Evolutionary conservation across 257 asterid species (phyloP).

Genomic region (Solanum rostratum): DNA sequence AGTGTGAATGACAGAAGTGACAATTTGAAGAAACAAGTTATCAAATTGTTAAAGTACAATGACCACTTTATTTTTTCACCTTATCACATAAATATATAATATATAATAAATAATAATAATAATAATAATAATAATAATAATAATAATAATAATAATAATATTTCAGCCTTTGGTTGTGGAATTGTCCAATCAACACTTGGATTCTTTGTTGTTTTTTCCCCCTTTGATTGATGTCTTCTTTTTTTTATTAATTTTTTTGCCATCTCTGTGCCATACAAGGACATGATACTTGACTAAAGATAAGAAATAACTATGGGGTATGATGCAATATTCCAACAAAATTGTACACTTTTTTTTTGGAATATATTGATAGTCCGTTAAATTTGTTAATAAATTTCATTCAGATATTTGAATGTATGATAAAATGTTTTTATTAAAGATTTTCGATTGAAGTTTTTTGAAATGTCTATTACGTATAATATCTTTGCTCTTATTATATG

Average conservation of each 20-base stretch:
- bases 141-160: no score
- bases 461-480: background rate
- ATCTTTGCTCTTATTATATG: background rate
- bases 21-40: background rate
- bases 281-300: slow-evolving; percentile 3
- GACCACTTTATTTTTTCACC: background rate
- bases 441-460: background rate
- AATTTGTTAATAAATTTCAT: no score
- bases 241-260: background rate
- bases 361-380: no score
- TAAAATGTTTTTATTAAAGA: background rate
- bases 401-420: background rate
- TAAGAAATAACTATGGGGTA: background rate
- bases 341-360: background rate
- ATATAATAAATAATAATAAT: no score
- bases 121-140: no score
- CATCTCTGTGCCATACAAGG: background rate
- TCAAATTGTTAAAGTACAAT: background rate
- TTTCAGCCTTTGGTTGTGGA: background rate
- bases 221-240: background rate
- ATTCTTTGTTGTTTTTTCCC: background rate
- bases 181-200: background rate
- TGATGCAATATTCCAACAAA: background rate
- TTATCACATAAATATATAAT: background rate
- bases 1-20: background rate